Conservation (phyloP, 2,329 filamentous ascomycete genomes). For the Pseudogymnoascus sp. region DNA sequence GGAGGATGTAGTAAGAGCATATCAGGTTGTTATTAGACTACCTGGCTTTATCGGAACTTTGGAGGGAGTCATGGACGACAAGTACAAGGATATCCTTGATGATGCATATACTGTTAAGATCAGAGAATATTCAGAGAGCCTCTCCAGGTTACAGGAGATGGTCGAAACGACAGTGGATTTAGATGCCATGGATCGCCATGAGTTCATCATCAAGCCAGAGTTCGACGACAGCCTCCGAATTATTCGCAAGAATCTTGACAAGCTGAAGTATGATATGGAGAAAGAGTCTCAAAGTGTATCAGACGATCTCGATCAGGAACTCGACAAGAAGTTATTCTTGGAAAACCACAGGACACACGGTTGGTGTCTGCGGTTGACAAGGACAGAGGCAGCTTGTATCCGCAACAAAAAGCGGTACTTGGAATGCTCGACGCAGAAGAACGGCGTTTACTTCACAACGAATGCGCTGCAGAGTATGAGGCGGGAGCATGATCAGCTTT, state of each 20-base stretch:
- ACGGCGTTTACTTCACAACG: conserved; percentile 96
- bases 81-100: conserved; percentile 81
- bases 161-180: conserved; percentile 97
- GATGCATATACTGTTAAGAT: conserved; percentile 80
- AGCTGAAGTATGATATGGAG: conserved; percentile 72
- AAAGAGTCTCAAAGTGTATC: conserved; percentile 69
- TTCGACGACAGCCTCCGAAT: conserved; percentile 82
- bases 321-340: conserved; percentile 97
- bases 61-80: conserved; percentile 90
- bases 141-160: conserved; percentile 90
- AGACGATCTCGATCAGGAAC: conserved; percentile 76
- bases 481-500: conserved; percentile 87
- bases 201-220: conserved; percentile 98
- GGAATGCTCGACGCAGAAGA: conserved; percentile 97
- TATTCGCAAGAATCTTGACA: conserved; percentile 88
- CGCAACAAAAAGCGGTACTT: conserved; percentile 84
- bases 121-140: conserved; percentile 62
- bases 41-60: conserved; percentile 84
- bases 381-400: conserved; percentile 86
- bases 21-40: conserved; percentile 86
- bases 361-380: conserved; percentile 90
- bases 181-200: conserved; percentile 89
- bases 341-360: conserved; percentile 95
- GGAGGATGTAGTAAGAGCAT: conserved; percentile 91
- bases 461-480: conserved; percentile 68